A percentile compares a stretch with the other conserved stretches of the same genome.
These are phyloP conservation scores for Rosellinia necatrix DNA, from an alignment of 2,329 filamentous ascomycete genomes.

Conservation along the genomic window DNA sequence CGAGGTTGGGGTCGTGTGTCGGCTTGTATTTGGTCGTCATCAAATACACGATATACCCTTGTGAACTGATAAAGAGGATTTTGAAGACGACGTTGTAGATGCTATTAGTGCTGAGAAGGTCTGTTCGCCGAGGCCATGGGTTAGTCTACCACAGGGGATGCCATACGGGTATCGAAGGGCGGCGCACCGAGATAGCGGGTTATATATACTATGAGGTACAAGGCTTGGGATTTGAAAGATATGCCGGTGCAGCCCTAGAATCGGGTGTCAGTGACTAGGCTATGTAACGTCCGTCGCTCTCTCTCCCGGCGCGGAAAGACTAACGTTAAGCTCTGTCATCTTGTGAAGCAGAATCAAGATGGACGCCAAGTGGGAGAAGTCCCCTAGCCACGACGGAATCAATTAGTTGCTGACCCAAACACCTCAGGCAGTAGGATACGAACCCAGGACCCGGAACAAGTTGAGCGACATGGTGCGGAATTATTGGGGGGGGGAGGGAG, in stretches of 20 bases:
- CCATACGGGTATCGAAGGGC: not conserved
- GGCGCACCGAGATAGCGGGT: conserved; percentile 83
- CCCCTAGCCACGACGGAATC: conserved; percentile 61
- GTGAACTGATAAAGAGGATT: conserved; percentile 87
- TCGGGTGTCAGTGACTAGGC: conserved; percentile 31
- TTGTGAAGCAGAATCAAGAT: conserved; percentile 96
- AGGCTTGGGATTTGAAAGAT: conserved; percentile 96
- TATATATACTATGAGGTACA: conserved; percentile 92
- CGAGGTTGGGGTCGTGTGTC: conserved; percentile 93
- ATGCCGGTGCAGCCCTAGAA: conserved; percentile 93
- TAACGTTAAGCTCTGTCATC: conserved; percentile 89
- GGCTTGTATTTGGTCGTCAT: conserved; percentile 98
- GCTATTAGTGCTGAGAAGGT: conserved; percentile 83
- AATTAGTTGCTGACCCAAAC: conserved; percentile 27
- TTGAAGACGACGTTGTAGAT: conserved; percentile 96
- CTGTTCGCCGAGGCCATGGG: conserved; percentile 47
- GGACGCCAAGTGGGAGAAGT: conserved; percentile 92
- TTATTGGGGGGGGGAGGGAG: conserved; percentile 20
- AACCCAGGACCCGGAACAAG: conserved; percentile 63
- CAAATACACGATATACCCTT: conserved; percentile 93
- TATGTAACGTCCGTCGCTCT: not conserved
- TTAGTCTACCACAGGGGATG: conserved; percentile 1
- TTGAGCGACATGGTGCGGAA: conserved; percentile 55
- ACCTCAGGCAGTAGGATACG: conserved; percentile 31
- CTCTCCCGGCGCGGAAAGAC: conserved; percentile 40